A percentile compares a stretch with the other conserved stretches of the same genome.
These are phyloP conservation scores for Maudiozyma bulderi DNA, from an alignment of 805 yeast species.

Conservation along the genomic window DNA sequence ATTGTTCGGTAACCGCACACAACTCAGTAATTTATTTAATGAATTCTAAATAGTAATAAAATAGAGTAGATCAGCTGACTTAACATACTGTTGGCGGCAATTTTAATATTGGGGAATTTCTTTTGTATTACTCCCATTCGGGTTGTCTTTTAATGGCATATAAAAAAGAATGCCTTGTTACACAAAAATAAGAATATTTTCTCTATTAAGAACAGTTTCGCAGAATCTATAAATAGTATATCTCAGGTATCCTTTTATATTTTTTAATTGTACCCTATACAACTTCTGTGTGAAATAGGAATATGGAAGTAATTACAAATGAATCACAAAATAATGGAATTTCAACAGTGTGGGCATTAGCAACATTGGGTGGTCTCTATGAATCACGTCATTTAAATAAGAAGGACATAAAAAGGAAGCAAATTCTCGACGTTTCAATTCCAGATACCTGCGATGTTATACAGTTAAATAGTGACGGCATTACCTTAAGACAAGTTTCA, in stretches of 20 bases:
- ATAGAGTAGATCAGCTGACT: neutral
- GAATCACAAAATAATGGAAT: slow-evolving; percentile 5
- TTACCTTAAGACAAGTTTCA: slow-evolving; percentile 24
- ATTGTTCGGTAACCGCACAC: neutral
- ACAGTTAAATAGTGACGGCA: slow-evolving; percentile 9
- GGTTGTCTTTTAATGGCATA: neutral
- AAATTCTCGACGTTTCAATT: slow-evolving; percentile 25
- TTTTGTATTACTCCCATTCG: neutral
- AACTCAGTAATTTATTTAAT: neutral
- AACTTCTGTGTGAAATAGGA: too few relatives aligned
- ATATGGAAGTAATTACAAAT: neutral
- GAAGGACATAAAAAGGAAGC: slow-evolving; percentile 17
- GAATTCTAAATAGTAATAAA: neutral
- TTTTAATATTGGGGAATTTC: neutral
- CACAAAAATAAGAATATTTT: neutral
- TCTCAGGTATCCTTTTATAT: neutral
- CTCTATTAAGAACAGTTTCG: neutral
- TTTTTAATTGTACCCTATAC: neutral
- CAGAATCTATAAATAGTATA: neutral
- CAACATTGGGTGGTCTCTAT: slow-evolving; percentile 15
- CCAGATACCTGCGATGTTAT: slow-evolving; percentile 24
- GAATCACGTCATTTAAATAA: neutral
- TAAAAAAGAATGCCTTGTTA: neutral
- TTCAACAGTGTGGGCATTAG: slow-evolving; percentile 27
- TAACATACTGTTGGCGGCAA: neutral